Evolutionary conservation across 192 early-diverging fungal species (phyloP), one percentile per base, ranked within the genome.

Genomic region (Backusella parvicylindrica): DNA sequence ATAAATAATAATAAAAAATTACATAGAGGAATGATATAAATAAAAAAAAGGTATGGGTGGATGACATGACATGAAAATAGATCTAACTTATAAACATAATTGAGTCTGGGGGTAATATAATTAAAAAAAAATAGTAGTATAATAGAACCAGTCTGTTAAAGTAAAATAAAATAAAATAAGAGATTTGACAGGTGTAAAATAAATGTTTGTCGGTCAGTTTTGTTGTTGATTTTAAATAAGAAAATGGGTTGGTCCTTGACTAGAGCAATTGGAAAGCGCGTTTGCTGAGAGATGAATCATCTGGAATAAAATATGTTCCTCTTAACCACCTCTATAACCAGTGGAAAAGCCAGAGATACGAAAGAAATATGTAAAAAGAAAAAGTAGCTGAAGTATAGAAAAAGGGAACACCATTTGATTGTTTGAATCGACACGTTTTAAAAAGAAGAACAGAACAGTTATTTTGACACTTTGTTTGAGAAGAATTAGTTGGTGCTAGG

Each of bases 401-500:
- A 23, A 60, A 60, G 53, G 12, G 11, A 28, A 60, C 23, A 60
- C 11, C 53, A 47, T n/a, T 47, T 47, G 16, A 16, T n/a, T 47
- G 43, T 16, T 47, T 18, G 18, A 47, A 47, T 47, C 18, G 43
- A 47, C 43, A 47, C 15, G 16, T 47, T 18, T 47, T n/a, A n/a
- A 47, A 47, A 47, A 47, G 43, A 47, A 47, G 43, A 41, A 47
- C 43, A 47, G 43, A 47, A 16, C 43, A 47, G 43, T 47, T 47
- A 56, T 26, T 26, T 60, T 60, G 23, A 60, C 53, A 60, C 53
- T 5, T 13, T 60, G 26, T 2, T 26, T 60, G 28, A 28, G 21
- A 28, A 28, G 12, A 60, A 49, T 70, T 70, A 37, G 11, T 43
- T 66, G 32, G 75, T n/a, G 31, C 50, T 76, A 30, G 75, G 75